Conservation (phyloP, 257 asterid species). For the Solanum stenotomum region DNA sequence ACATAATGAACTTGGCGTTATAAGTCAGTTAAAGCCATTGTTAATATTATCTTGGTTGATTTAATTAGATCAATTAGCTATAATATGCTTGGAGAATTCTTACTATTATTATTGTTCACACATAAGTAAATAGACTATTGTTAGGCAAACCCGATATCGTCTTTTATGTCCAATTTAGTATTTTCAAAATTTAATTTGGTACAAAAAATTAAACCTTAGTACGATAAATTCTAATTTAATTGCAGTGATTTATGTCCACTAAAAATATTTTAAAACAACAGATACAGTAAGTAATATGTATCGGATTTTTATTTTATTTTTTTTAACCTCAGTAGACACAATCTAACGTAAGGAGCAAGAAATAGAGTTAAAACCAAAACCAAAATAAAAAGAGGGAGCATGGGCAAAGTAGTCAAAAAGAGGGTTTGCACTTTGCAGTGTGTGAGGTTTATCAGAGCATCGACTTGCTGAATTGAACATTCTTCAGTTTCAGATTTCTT, state of each 20-base stretch:
- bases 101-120: neutral
- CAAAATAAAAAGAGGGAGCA: neutral
- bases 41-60: neutral
- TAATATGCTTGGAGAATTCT: neutral
- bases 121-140: neutral
- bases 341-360: neutral
- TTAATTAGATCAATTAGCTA: neutral
- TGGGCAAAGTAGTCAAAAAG: neutral
- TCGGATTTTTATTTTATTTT: neutral
- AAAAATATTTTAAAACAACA: neutral
- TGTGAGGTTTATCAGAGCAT: constrained; percentile 2
- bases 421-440: neutral
- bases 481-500: neutral
- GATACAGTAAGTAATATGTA: neutral
- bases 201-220: neutral
- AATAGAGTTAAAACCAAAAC: neutral
- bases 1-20: neutral
- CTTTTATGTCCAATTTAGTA: neutral
- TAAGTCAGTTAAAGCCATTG: neutral
- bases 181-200: neutral
- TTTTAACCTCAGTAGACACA: neutral
- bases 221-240: neutral
- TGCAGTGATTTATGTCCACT: neutral
- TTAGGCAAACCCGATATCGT: neutral
- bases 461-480: neutral